Evolutionary conservation across 441 rosid genomes (phyloP), one percentile per base, ranked within the genome.

Genomic region (Capsella rubella): DNA sequence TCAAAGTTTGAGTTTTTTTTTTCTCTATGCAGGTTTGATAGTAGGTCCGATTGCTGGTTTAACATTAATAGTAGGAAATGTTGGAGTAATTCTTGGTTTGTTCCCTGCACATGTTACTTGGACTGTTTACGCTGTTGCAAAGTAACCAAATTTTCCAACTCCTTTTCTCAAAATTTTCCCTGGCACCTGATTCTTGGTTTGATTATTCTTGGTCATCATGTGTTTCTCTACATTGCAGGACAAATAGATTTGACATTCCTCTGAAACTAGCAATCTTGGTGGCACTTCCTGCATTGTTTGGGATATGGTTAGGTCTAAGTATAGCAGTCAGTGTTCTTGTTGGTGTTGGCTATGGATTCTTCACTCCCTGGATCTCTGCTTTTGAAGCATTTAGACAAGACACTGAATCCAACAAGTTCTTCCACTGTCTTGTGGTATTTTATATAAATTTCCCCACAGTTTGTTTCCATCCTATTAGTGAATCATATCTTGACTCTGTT

Each of bases 301-400:
- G 82, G n/a, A 70, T 94, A 34, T 87, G 92, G 92, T 74, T 91
- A 82, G 87, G 79, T 75, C 79, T 91, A 69, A 91, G 96, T 83
- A 80, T 91, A 74, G 79, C 89, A 64, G 80, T 84, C 39, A 94
- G 84, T 73, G 80, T 79, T 64, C 83, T 87, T 71, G 84, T 87
- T 65, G 91, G 95, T 53, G 43, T 89, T 62, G 93, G 92, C 18
- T 90, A 89, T 80, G 95, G 97, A 3, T 91, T 87, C 81, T 86
- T 94, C 77, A 78, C 92, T 37, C 95, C 95, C 49, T 90, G 96
- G 95, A 78, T 91, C 75, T 87, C 90, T 52, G 81, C 97, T 78
- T 91, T 94, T 64, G 89, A 94, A 72, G 97, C 97, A 68, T 94
- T 91, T 54, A 81, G 95, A 81, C 84, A 80, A 51, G 83, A 82